Evolutionary conservation across 768 basidiomycete genomes (phyloP).

Genomic region (Lyophyllum decastes): DNA sequence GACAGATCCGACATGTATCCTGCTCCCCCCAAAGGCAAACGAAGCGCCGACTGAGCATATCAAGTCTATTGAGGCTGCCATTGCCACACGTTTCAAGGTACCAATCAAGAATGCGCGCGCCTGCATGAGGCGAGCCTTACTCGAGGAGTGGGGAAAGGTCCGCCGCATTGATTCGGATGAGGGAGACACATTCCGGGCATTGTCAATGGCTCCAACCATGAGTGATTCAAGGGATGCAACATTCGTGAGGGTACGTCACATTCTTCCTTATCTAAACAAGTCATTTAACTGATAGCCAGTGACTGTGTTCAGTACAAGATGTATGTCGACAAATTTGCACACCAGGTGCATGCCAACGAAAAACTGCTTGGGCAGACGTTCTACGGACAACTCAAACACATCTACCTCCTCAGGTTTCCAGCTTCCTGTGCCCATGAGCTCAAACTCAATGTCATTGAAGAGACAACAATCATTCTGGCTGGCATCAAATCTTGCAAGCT

Average conservation of each 20-base stretch:
- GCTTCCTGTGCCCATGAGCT: neutral
- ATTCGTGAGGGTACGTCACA: conserved; percentile 31
- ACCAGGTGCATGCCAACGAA: neutral
- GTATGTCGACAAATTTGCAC: neutral
- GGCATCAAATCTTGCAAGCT: conserved; percentile 21
- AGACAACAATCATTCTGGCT: conserved; percentile 23
- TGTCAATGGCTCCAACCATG: conserved; percentile 3
- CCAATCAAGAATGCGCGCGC: too few relatives aligned
- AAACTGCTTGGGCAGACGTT: neutral
- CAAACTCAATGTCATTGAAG: neutral
- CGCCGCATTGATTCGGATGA: conserved; percentile 23
- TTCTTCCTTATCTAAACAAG: too few relatives aligned
- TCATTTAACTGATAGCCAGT: too few relatives aligned
- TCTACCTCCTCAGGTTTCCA: conserved; percentile 1
- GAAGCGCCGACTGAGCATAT: too few relatives aligned
- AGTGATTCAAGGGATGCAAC: conserved; percentile 32
- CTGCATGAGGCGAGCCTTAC: conserved; percentile 7
- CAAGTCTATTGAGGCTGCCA: neutral
- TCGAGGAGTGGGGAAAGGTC: conserved; percentile 32
- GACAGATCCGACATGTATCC: conserved; percentile 28
- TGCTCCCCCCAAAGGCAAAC: conserved; percentile 21
- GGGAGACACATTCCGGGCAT: conserved; percentile 30
- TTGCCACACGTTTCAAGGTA: conserved; percentile 12
- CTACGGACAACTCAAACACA: neutral
- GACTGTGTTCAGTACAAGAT: conserved; percentile 3